phyloP scores from a whole-genome alignment of 208 protist genomes.

The Leishmania gerbilli region DNA sequence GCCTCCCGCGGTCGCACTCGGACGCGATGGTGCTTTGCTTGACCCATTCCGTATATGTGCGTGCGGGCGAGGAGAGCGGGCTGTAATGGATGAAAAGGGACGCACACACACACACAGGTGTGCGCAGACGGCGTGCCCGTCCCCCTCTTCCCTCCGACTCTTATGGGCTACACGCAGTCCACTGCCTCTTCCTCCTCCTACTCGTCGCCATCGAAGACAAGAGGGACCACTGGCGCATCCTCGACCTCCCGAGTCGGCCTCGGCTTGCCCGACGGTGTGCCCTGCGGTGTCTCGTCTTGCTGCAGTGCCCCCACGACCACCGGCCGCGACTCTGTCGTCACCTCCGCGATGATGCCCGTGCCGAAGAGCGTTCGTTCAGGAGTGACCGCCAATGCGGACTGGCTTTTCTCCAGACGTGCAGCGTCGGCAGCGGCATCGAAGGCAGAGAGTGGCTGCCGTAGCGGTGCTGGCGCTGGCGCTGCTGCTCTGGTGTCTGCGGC shows the following conservation, averaged over 20 bases:
- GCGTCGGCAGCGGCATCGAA: neutral
- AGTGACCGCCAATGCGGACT: constrained; percentile 4
- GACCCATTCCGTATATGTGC: neutral
- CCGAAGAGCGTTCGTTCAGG: constrained; percentile 22
- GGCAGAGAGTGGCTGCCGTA: neutral
- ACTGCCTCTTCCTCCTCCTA: neutral
- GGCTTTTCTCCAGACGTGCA: constrained; percentile 4
- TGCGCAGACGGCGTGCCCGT: neutral
- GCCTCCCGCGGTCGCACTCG: neutral
- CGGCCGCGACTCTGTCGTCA: constrained; percentile 9
- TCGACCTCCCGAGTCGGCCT: neutral
- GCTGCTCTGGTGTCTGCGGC: neutral
- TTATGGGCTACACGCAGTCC: neutral
- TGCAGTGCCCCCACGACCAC: constrained; percentile 1
- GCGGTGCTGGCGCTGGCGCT: neutral
- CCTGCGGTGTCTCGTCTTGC: neutral
- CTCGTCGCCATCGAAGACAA: constrained; percentile 2
- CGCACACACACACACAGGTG: neutral
- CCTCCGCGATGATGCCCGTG: neutral
- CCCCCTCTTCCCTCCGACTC: neutral
- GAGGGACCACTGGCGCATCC: neutral
- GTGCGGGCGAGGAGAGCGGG: neutral
- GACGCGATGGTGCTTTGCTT: neutral
- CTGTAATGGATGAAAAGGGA: neutral
- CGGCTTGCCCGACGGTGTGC: neutral